Percentiles rank a stretch among this genome's conserved stretches.
phyloP scores from a whole-genome alignment of 306 rosid species.

The Castanea mollissima region DNA sequence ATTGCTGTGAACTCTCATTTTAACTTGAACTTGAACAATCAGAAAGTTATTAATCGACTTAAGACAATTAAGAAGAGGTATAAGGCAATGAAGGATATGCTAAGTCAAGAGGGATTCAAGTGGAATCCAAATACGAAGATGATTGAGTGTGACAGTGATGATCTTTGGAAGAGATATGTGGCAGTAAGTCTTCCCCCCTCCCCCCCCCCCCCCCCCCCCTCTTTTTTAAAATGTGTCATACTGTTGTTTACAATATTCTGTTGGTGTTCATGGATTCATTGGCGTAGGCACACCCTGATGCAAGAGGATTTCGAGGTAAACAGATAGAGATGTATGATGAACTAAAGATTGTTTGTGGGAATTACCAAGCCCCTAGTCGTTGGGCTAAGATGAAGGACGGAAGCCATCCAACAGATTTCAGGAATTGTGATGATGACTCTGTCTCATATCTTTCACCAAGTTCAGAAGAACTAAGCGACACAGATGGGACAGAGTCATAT shows the following conservation, averaged over 20 bases:
- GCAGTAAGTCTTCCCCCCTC: slow-evolving; percentile 41
- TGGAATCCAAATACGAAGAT: slow-evolving; percentile 66
- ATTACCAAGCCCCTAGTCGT: slow-evolving; percentile 66
- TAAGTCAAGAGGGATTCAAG: slow-evolving; percentile 66
- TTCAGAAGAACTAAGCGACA: slow-evolving; percentile 58
- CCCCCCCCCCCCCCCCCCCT: not conserved
- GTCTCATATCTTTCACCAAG: slow-evolving; percentile 65
- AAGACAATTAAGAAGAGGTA: slow-evolving; percentile 84
- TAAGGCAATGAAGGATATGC: slow-evolving; percentile 63
- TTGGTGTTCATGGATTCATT: slow-evolving; percentile 22
- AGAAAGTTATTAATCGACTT: slow-evolving; percentile 74
- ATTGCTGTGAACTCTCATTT: slow-evolving; percentile 62
- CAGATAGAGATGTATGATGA: slow-evolving; percentile 81
- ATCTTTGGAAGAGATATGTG: slow-evolving; percentile 72
- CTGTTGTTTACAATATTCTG: slow-evolving; percentile 13
- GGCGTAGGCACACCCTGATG: slow-evolving; percentile 72
- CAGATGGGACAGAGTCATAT: slow-evolving; percentile 70
- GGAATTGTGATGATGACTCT: slow-evolving; percentile 57
- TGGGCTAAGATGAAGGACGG: slow-evolving; percentile 70
- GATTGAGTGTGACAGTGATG: slow-evolving; percentile 63
- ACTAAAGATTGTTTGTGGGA: slow-evolving; percentile 82
- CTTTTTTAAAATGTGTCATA: not conserved
- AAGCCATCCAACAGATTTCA: slow-evolving; percentile 34
- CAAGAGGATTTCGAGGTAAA: slow-evolving; percentile 61
- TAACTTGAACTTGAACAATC: slow-evolving; percentile 73